A percentile compares a stretch with the other conserved stretches of the same genome.
Conservation (phyloP, 1,139 yeast species). For the Geotrichum macrosporum region DNA sequence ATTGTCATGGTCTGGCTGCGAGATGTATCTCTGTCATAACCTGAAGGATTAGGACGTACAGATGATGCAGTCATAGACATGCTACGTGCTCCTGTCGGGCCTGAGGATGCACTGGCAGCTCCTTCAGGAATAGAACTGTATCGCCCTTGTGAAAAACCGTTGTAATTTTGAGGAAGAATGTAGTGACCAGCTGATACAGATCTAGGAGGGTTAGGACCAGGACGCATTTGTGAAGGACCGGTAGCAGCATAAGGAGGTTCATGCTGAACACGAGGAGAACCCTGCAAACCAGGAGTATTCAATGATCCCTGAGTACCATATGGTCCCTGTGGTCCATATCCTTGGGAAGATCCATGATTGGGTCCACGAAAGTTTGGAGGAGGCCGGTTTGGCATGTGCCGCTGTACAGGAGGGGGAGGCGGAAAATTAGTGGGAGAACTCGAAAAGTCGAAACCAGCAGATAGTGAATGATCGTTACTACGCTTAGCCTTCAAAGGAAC, state of each 20-base stretch:
- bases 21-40: slow-evolving; percentile 24
- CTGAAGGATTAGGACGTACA: slow-evolving; percentile 7
- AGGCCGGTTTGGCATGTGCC: slow-evolving; percentile 9
- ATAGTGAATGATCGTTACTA: slow-evolving; percentile 6
- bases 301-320: too few species aligned
- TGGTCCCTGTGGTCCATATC: slow-evolving; percentile 6
- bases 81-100: slow-evolving; percentile 22
- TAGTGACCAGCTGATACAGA: slow-evolving; percentile 13
- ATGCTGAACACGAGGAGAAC: slow-evolving; percentile 6
- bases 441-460: slow-evolving; percentile 18
- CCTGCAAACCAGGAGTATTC: slow-evolving; percentile 9
- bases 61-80: slow-evolving; percentile 29
- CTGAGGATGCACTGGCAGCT: slow-evolving; percentile 1
- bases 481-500: slow-evolving; percentile 2
- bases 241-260: slow-evolving; percentile 4
- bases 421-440: slow-evolving; percentile 3
- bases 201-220: slow-evolving; percentile 3
- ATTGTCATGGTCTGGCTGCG: slow-evolving; percentile 29
- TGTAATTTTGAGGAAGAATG: slow-evolving; percentile 8
- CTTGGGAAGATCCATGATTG: too few species aligned
- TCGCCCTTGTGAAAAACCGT: slow-evolving; percentile 4
- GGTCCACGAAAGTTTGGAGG: slow-evolving; percentile 16
- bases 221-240: slow-evolving; percentile 4
- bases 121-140: slow-evolving; percentile 11
- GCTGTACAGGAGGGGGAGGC: slow-evolving; percentile 16